Base-by-base conservation (phyloP, 2,329 filamentous ascomycete species). In the Talaromyces sp. region DNA sequence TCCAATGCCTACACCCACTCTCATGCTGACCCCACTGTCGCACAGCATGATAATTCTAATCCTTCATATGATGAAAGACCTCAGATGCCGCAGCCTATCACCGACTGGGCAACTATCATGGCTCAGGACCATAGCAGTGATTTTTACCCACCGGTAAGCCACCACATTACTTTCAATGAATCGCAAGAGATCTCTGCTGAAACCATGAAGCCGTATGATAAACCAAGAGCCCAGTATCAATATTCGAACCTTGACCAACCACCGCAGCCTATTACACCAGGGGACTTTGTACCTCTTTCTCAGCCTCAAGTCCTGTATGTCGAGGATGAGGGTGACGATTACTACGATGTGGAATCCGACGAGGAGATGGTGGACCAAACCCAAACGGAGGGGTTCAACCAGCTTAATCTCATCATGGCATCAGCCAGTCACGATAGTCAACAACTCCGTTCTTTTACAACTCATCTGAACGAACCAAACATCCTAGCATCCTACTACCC, bases 401-500 rank as follows among this genome's bases (percentile, higher is more conserved):
- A 72, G 45, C 42, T 67, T 66, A 75, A 75, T 29, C 75, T 80
- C 17, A 71, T 78, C 72, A 68, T 73, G 66, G 65, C 68, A 10
- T 71, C 69, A 49, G 76, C 77, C 11, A 72, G 79, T 41, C 65
- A 68, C 19, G 69, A 80, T 63, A 72, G 78, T 41, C 76, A 77
- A 39, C 69, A 80, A 49, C 72, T 79, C 30, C 73, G 79, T 40
- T 79, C 76, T 3, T 79, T 79, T 56, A 77, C 73, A 4, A 77
- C 75, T 7, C 78, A 79, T 52, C 50, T 78, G 44, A 75, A 77
- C 32, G 76, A 79, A 50, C 70, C 75, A 1, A 77, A 78, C 49
- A 63, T 78, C 9, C 77, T 91, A 41, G 80, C 85, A 13, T 85
- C 82, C 2, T 91, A 92, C 62, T 79, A 81, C 36, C 87, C 88